Base-by-base conservation (phyloP, 768 basidiomycete species). In the Xerocomus spinulosus region DNA sequence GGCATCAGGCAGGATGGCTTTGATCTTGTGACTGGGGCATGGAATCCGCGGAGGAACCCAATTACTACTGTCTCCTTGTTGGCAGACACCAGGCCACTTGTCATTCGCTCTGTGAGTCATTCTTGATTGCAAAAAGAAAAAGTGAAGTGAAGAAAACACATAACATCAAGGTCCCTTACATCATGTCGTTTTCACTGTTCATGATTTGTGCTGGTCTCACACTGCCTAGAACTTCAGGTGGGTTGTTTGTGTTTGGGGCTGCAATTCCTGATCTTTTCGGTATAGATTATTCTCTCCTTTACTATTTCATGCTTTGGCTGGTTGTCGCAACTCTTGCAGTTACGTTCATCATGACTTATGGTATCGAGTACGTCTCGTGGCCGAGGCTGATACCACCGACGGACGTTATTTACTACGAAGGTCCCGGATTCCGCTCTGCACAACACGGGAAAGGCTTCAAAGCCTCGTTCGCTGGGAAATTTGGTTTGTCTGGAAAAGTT, bases 331-430 rank as follows among this genome's bases (percentile, higher is more conserved):
- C 75, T 28, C 54, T 81, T 43, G 75, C 92, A 12, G 68, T 85
- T 49, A 56, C 71, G 37, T 93, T 88, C 70, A 92, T 98, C 54
- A 54, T 84, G 58, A 66, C 79, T n/a, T 79, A 95, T 67, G 95
- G 94, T 30, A 83, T 94, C 54, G 89, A 92, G 52, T 99, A 96
- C 63, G 95, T 99, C 46, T 80, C 87, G 14, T 97, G 93, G 90
- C 96, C 96, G 12, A 80, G 85, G 10, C 76, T 99, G 46, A 79
- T 87, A 53, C 87, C 91, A 0, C 82, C 85, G 4, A 71, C 73
- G 24, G 88, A 92, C 48, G 73, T 84, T 43, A 85, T 98, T 47
- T 82, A 87, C 61, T 99, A 97, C 66, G 75, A 77, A 40, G 96
- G 96, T 14, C 87, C 92, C 28, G 94, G 93, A 5, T 92, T 78